Conservation (phyloP, 2,329 filamentous ascomycete genomes). For the Hawksworthiomyces lignivorus region DNA sequence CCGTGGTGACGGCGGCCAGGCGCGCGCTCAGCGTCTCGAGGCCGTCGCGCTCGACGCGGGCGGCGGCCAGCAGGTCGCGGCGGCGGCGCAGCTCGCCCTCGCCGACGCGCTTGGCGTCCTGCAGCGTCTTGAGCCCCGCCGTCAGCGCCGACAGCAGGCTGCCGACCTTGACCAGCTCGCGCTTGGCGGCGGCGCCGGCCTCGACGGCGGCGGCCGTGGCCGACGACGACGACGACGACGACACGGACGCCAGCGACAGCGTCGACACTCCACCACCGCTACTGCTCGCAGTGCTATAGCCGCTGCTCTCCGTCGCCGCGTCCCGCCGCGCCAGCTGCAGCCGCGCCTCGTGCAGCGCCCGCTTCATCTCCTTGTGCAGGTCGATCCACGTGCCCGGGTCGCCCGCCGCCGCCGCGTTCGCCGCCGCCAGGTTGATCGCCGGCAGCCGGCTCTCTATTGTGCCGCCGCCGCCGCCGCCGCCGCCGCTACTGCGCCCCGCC, state of each 20-base stretch:
- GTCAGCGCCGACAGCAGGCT: conserved; percentile 56
- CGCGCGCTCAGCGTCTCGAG: conserved; percentile 64
- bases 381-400: conserved; percentile 70
- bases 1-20: conserved; percentile 35
- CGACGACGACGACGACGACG: conserved; percentile 19
- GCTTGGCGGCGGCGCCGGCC: conserved; percentile 67
- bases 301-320: conserved; percentile 42
- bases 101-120: conserved; percentile 50
- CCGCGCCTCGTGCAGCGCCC: conserved; percentile 58
- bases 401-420: conserved; percentile 35
- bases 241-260: conserved; percentile 29
- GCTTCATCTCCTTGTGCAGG: conserved; percentile 65
- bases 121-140: conserved; percentile 54
- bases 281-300: no score
- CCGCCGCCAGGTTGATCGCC: conserved; percentile 28
- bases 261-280: no score
- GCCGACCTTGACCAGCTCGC: conserved; percentile 60
- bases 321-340: conserved; percentile 62
- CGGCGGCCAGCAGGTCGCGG: conserved; percentile 61
- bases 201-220: conserved; percentile 35
- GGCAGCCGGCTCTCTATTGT: conserved; percentile 28
- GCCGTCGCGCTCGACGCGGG: conserved; percentile 66
- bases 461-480: conserved; percentile 17
- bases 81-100: conserved; percentile 68
- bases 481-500: conserved; percentile 2